Conservation (phyloP, 2,329 filamentous ascomycete species). For the Pseudonectria foliicola region DNA sequence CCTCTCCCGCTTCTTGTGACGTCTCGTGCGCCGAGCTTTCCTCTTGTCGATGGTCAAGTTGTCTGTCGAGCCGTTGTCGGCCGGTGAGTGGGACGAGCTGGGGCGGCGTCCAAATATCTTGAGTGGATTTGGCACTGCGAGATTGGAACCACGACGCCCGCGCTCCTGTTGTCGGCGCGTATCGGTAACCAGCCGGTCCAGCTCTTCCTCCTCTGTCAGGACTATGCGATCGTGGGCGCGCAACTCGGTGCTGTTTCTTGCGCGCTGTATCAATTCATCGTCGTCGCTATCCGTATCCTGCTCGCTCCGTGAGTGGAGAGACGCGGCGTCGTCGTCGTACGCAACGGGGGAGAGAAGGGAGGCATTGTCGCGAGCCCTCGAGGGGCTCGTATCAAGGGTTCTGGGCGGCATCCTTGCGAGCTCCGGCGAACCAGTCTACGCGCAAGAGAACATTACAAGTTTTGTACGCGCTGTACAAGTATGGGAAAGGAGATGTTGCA, state of each 20-base stretch:
- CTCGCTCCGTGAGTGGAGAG: conserved; percentile 59
- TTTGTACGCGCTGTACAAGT: too few relatives aligned
- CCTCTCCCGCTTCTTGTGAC: conserved; percentile 46
- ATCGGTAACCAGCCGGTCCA: conserved; percentile 52
- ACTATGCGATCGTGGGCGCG: conserved; percentile 63
- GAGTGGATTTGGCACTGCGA: conserved; percentile 44
- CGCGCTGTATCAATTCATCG: conserved; percentile 58
- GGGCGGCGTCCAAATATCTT: conserved; percentile 34
- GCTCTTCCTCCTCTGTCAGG: conserved; percentile 68
- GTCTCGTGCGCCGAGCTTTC: conserved; percentile 40
- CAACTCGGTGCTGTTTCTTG: conserved; percentile 63
- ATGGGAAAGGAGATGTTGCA: too few relatives aligned
- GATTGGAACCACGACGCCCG: conserved; percentile 41
- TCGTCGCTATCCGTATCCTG: conserved; percentile 73
- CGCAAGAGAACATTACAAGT: conserved; percentile 6
- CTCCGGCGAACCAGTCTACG: conserved; percentile 10
- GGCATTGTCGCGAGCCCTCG: conserved; percentile 23
- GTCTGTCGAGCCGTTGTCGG: conserved; percentile 39
- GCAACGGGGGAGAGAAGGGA: conserved; percentile 55
- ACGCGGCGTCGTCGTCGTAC: conserved; percentile 64
- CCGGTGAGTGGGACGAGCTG: conserved; percentile 27
- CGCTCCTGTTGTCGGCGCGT: conserved; percentile 43
- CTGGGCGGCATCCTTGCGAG: conserved; percentile 15
- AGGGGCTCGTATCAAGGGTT: conserved; percentile 14
- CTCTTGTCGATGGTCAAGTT: conserved; percentile 45